A percentile compares a stretch with the other conserved stretches of the same genome.
Evolutionary conservation across 768 basidiomycete species (phyloP).

Genomic region (Amanita rimosa): DNA sequence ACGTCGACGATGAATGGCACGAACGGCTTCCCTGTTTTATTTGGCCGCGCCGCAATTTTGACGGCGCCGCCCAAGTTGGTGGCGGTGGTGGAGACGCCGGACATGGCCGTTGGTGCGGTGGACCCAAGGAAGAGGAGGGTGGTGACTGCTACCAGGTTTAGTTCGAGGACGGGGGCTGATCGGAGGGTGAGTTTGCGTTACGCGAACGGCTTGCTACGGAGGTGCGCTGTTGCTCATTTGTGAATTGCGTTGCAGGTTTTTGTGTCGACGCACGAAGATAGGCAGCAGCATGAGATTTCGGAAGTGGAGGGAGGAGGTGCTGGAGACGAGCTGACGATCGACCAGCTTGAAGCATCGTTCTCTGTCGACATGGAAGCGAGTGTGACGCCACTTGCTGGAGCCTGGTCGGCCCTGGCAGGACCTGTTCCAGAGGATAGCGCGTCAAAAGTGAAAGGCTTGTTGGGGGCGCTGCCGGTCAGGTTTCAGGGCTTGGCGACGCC

Average conservation of each 20-base stretch:
- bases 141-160: conserved; percentile 82
- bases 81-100: conserved; percentile 77
- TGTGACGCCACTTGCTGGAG: conserved; percentile 59
- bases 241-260: conserved; percentile 42
- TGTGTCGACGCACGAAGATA: conserved; percentile 72
- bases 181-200: conserved; percentile 45
- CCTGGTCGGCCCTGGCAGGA: conserved; percentile 59
- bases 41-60: conserved; percentile 63
- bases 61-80: conserved; percentile 79
- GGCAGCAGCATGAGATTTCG: conserved; percentile 19
- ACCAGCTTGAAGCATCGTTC: conserved; percentile 12
- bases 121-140: conserved; percentile 78
- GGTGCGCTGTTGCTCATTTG: not conserved
- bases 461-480: conserved; percentile 52
- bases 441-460: conserved; percentile 43
- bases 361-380: conserved; percentile 53
- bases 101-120: conserved; percentile 82
- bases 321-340: conserved; percentile 15
- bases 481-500: conserved; percentile 76
- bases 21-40: conserved; percentile 31
- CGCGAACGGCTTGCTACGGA: conserved; percentile 4
- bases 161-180: conserved; percentile 72
- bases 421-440: conserved; percentile 14
- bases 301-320: conserved; percentile 13
- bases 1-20: conserved; percentile 1